Evolutionary conservation across 208 protist genomes (phyloP).

Genomic region (Trypanosomatidae sp.): DNA sequence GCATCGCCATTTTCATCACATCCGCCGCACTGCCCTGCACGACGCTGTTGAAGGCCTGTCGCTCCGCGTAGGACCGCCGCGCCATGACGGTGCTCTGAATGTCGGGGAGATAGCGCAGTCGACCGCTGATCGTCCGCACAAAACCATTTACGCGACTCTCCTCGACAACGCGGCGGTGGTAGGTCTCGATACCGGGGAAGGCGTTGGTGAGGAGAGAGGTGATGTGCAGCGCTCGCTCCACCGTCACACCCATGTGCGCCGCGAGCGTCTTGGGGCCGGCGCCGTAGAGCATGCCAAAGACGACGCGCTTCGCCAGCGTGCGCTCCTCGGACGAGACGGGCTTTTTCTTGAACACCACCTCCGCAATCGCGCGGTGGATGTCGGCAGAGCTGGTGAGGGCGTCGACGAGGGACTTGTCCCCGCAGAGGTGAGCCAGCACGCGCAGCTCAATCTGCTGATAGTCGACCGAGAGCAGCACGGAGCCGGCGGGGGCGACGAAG

Average conservation of each 20-base stretch:
- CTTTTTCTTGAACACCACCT: constrained; percentile 72
- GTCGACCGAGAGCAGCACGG: constrained; percentile 78
- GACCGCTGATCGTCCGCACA: constrained; percentile 83
- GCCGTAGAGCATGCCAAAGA: constrained; percentile 90
- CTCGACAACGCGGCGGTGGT: constrained; percentile 61
- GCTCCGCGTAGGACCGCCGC: constrained; percentile 74
- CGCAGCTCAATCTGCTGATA: constrained; percentile 92
- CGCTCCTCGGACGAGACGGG: constrained; percentile 72
- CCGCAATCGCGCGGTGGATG: constrained; percentile 79
- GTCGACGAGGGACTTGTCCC: constrained; percentile 56
- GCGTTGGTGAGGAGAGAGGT: constrained; percentile 47
- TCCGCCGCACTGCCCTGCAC: constrained; percentile 91
- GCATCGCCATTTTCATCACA: constrained; percentile 89
- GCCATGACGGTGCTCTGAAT: constrained; percentile 59
- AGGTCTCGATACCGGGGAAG: constrained; percentile 70
- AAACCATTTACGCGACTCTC: constrained; percentile 64
- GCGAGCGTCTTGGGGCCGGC: constrained; percentile 73
- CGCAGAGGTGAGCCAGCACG: constrained; percentile 85
- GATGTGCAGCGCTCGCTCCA: constrained; percentile 66
- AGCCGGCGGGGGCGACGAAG: constrained; percentile 64
- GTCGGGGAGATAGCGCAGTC: constrained; percentile 70
- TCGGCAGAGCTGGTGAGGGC: constrained; percentile 66
- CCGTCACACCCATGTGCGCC: constrained; percentile 55
- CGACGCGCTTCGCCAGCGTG: constrained; percentile 75
- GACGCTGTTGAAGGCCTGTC: constrained; percentile 91